Evolutionary conservation across 1,139 yeast genomes (phyloP), one percentile per base, ranked within the genome.

Genomic region (Candida sanyaensis): DNA sequence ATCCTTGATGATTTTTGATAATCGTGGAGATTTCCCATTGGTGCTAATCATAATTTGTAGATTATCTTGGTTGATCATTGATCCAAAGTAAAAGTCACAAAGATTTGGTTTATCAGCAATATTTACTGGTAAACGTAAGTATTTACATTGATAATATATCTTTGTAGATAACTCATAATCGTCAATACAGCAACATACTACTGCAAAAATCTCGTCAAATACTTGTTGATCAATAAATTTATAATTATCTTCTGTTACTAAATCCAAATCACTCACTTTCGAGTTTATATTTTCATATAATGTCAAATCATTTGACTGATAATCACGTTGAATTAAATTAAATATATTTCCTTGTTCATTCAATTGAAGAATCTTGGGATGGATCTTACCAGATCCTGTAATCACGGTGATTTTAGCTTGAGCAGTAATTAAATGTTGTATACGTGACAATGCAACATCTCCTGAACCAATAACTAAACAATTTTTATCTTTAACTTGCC

Each of bases 71-170:
- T 88, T 78, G 61, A 83, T 83, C 75, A 86, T 84, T 27, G 92
- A 81, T 1, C 96, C 96, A 64, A 88, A 89, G 68, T 88, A 89
- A 63, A 88, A 89, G 63, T 89, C 96, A 68, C 96, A 89, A 52
- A 84, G 69, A 12, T 81, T 79, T 2, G 96, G 96, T 53, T 87
- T 87, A 63, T 89, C 96, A 2, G 96, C 96, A 39, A 88, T 86
- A 62, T 89, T 89, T 32, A 87, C 91, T 13, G 89, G 88, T 45
- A 88, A 65, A 12, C 82, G 68, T 9, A 72, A 59, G 40, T 64
- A 59, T 52, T 84, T 83, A 57, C 88, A 81, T 53, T 76, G 78
- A 52, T 78, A 75, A 63, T 85, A 88, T 17, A 88, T 81, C 54
- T 71, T 67, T 28, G 80, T 68, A 47, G 88, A 82, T 41, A 81